Evolutionary conservation across 2,329 filamentous ascomycete genomes (phyloP).

Genomic region (Botrytis byssoidea): DNA sequence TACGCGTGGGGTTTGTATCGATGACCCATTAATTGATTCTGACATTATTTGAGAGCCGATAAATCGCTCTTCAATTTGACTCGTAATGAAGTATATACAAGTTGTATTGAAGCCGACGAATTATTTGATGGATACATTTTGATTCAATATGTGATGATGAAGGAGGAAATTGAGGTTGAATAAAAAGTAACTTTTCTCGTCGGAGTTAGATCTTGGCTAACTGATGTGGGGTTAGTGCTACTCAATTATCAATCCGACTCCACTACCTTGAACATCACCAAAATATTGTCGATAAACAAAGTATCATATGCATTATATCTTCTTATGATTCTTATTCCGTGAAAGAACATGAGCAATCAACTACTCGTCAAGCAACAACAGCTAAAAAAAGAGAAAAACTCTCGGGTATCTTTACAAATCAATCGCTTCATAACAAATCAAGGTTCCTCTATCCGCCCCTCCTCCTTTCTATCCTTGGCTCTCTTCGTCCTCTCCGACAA

Average conservation of each 20-base stretch:
- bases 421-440: neutral
- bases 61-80: neutral
- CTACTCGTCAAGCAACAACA: neutral
- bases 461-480: slow-evolving; percentile 11
- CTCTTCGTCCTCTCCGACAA: slow-evolving; percentile 24
- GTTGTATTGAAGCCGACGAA: neutral
- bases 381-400: neutral
- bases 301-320: no score
- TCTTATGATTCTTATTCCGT: neutral
- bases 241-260: neutral
- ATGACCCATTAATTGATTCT: neutral
- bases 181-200: neutral
- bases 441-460: neutral
- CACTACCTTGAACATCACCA: neutral
- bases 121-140: neutral
- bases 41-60: neutral
- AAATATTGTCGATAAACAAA: neutral
- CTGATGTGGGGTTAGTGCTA: neutral
- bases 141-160: neutral
- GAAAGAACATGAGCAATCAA: neutral
- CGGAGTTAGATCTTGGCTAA: neutral
- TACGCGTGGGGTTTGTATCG: neutral
- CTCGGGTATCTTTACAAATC: slow-evolving; percentile 2
- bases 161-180: neutral
- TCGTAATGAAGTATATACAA: neutral